Conservation (phyloP, 2,329 filamentous ascomycete genomes). For the Penicillium sp. region DNA sequence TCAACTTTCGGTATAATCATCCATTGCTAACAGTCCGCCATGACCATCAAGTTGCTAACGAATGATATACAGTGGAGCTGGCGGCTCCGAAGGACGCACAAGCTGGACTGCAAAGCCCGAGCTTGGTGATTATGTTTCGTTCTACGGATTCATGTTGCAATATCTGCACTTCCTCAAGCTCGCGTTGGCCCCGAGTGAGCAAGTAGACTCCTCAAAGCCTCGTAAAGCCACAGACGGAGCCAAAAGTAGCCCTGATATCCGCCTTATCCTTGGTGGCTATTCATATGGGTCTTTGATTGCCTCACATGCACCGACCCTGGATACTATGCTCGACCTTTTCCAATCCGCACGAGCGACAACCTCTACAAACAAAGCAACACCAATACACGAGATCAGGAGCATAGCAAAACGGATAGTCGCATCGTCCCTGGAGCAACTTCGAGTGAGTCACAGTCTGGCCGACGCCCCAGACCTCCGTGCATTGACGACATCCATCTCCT, state of each 20-base stretch:
- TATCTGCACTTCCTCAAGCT: conserved; percentile 63
- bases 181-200: background rate
- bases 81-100: conserved; percentile 69
- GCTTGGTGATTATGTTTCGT: conserved; percentile 74
- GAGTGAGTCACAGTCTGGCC: background rate
- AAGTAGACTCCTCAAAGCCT: background rate
- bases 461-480: conserved; percentile 3
- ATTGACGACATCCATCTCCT: conserved; percentile 32
- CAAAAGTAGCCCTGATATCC: conserved; percentile 13
- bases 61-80: conserved; percentile 63
- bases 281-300: conserved; percentile 88
- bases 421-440: conserved; percentile 54
- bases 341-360: conserved; percentile 38
- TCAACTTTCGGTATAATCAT: conserved; percentile 75
- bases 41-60: conserved; percentile 10
- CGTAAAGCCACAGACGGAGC: background rate
- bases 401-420: conserved; percentile 67
- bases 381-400: conserved; percentile 66
- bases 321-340: conserved; percentile 61
- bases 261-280: conserved; percentile 70
- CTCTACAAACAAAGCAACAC: conserved; percentile 52
- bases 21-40: background rate
- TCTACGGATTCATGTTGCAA: conserved; percentile 74
- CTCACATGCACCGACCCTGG: conserved; percentile 61
- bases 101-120: conserved; percentile 86